Base-by-base conservation (phyloP, 805 yeast genomes). In the Metschnikowia vanudenii region DNA sequence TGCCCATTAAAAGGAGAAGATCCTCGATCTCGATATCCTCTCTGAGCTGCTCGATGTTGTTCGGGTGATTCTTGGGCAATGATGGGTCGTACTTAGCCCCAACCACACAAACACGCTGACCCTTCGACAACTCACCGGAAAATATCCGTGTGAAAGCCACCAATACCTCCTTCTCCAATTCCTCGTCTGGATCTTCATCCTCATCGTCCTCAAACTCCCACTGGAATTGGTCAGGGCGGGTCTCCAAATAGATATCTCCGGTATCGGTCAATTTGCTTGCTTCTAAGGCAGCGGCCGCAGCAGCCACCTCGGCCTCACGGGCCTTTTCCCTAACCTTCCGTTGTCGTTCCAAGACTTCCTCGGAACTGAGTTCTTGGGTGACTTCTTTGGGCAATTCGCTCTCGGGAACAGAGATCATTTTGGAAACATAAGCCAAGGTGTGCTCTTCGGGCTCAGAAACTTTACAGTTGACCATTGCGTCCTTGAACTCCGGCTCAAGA, bases 131-230 rank as follows among this genome's bases (percentile, higher is more conserved):
- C 0, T 89, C 79, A 3, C 99, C 99, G 50, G 96, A 84, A 61
- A 84, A 94, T 0, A 94, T 76, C 59, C 99, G 79, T 0, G 96
- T 83, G 63, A 92, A 88, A 0, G 96, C 99, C 52, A 94, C 80
- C 47, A 92, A 66, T 1, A 81, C 85, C 58, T 91, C 97, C 30
- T 73, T 74, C 8, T 66, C 59, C 14, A 65, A 70, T 20, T 69
- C 74, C 22, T 66, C 73, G 4, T 68, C 78, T 20, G 71, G 72
- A 17, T 74, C 81, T 2, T 68, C 62, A 57, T 79, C 55, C 3
- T 74, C 80, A 31, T 76, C 82, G 26, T 79, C 84, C 47, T 80
- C 81, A 37, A 64, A 65, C 49, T 69, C 75, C 70, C 74, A 71
- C 52, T 69, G 70, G 51, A 71, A 71, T 13, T 73, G 64, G 52